A percentile compares a stretch with the other conserved stretches of the same genome.
Conservation (phyloP, 352 stramenopile species). For the Phytophthora melonis region DNA sequence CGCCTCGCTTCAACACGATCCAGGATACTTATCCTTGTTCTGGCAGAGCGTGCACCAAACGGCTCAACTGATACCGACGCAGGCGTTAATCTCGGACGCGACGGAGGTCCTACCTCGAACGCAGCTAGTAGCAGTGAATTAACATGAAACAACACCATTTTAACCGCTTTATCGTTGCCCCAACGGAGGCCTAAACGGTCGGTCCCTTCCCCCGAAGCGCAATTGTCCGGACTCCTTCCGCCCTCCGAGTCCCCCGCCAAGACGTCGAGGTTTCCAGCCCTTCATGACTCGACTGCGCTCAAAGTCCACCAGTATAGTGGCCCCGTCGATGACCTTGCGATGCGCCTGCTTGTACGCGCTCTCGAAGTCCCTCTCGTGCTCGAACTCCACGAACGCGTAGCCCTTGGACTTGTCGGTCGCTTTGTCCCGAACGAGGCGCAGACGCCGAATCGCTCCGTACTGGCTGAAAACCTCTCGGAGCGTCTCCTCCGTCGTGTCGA, state of each 20-base stretch:
- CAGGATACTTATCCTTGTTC: constrained; percentile 27
- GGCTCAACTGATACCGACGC: constrained; percentile 22
- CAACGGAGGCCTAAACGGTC: constrained; percentile 68
- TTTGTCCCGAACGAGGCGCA: constrained; percentile 76
- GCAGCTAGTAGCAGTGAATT: constrained; percentile 30
- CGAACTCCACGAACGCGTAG: constrained; percentile 87
- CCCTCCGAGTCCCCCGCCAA: constrained; percentile 80
- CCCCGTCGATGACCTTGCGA: constrained; percentile 64
- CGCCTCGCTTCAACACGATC: constrained; percentile 20
- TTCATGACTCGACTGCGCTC: constrained; percentile 83
- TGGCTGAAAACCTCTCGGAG: constrained; percentile 51
- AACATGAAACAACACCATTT: background rate
- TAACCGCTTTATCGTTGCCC: background rate
- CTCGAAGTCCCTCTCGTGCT: constrained; percentile 60
- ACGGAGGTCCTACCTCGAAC: constrained; percentile 33
- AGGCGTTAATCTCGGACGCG: constrained; percentile 28
- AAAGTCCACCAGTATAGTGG: constrained; percentile 76
- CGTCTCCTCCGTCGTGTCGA: constrained; percentile 62
- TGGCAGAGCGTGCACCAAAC: constrained; percentile 31
- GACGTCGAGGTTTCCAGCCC: constrained; percentile 82
- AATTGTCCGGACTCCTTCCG: constrained; percentile 86
- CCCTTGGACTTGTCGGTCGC: constrained; percentile 71
- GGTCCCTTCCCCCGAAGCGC: constrained; percentile 80
- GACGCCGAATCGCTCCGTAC: constrained; percentile 56
- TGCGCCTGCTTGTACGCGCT: constrained; percentile 68